Evolutionary conservation across 768 basidiomycete species (phyloP), one percentile per base, ranked within the genome.

Genomic region (Suillus occidentalis): DNA sequence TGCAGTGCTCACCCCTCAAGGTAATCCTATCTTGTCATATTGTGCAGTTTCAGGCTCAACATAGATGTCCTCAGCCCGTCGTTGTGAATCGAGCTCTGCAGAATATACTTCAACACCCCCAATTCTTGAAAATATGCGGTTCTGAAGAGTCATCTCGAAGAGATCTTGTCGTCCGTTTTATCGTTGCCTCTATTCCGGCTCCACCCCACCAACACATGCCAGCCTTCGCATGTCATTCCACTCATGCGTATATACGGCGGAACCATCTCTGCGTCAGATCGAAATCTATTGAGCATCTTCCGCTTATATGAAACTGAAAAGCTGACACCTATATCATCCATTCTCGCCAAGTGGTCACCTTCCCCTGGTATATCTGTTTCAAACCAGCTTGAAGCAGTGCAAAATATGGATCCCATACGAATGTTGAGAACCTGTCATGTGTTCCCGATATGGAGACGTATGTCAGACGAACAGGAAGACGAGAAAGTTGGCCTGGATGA

Each of bases 161-260:
- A 25, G 80, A 84, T 28, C 76, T 80, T 3, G 72, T 91, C 36
- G 79, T 89, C 43, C 69, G 76, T n/a, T 75, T 92, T 1, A 76
- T 96, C 4, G 81, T 87, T 53, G 75, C 78, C n/a, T 4, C 80
- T 97, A 2, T 97, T 96, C 80, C 75, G 84, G 63, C 82, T 89
- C 16, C 89, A 95, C 71, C 92, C 95, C 0, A 76, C 81, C 14
- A 94, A 94, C 69, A 90, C 94, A 2, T 96, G 92, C 71, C 96
- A 97, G 73, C 83, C 89, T 12, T 89, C 86, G 4, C 93, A 96
- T 68, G 77, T 96, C 52, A 88, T 92, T 55, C 93, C 92, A 1
- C 80, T 99, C 42, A 76, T 91, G 52, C 79, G 77, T 22, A 78
- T 95, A 1, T 98, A 98, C 73, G 77, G 84, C 10, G 96, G 91